Evolutionary conservation across 176 grass and related monocot species (phyloP).

Genomic region (Bonia amplexicaulis): DNA sequence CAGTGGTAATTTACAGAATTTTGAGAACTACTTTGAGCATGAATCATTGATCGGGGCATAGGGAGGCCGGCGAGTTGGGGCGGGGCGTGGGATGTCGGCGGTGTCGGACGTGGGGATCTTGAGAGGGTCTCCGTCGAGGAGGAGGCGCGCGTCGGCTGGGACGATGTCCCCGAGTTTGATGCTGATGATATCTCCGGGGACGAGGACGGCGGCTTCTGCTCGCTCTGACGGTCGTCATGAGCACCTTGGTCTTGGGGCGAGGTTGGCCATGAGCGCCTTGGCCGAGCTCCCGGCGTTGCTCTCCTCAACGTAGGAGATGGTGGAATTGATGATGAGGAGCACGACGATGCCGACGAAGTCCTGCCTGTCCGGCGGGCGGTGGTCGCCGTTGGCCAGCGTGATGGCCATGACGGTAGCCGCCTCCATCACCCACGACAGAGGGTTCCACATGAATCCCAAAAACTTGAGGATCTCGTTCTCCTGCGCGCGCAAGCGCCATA

Average conservation of each 20-base stretch:
- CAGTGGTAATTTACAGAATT: no score
- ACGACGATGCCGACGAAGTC: slow-evolving; percentile 89
- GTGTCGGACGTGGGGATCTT: no score
- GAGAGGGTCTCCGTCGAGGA: slow-evolving; percentile 74
- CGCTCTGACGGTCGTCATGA: slow-evolving; percentile 63
- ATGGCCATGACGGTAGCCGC: slow-evolving; percentile 92
- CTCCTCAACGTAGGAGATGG: slow-evolving; percentile 84
- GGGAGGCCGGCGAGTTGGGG: no score
- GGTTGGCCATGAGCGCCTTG: slow-evolving; percentile 85
- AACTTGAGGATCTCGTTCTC: slow-evolving; percentile 91
- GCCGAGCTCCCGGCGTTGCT: slow-evolving; percentile 83
- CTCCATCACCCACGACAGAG: slow-evolving; percentile 97
- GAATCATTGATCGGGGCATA: no score
- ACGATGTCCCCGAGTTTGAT: slow-evolving; percentile 91
- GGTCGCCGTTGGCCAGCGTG: slow-evolving; percentile 57
- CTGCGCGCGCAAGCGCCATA: slow-evolving; percentile 9
- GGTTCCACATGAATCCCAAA: slow-evolving; percentile 99
- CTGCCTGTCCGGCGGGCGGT: slow-evolving; percentile 86
- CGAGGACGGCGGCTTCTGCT: slow-evolving; percentile 71
- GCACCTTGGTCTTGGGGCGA: slow-evolving; percentile 80
- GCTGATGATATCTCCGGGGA: slow-evolving; percentile 81
- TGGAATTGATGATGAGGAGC: slow-evolving; percentile 71
- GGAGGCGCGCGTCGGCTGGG: slow-evolving; percentile 76
- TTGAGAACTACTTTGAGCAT: no score
- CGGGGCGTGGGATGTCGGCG: no score